A percentile compares a stretch with the other conserved stretches of the same genome.
phyloP scores from a whole-genome alignment of 306 rosid genomes.

The Pyrus betulifolia region DNA sequence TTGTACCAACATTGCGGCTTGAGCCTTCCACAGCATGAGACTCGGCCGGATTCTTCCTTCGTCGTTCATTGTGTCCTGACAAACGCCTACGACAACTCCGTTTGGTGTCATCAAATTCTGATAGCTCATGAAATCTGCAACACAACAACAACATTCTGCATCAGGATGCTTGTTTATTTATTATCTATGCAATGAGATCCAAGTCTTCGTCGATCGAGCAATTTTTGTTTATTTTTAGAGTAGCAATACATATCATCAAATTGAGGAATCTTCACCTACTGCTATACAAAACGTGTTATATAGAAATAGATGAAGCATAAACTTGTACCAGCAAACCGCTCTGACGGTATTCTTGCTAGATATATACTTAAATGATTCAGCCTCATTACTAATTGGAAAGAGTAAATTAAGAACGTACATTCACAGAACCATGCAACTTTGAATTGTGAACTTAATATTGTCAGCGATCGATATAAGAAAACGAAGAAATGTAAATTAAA shows the following conservation, averaged over 20 bases:
- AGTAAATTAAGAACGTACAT: no score
- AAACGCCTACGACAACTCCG: constrained; percentile 68
- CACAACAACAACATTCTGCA: not conserved
- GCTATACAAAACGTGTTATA: not conserved
- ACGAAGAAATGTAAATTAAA: not conserved
- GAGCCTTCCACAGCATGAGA: constrained; percentile 45
- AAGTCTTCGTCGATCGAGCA: no score
- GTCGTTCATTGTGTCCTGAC: constrained; percentile 63
- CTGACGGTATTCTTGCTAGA: not conserved
- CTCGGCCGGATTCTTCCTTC: constrained; percentile 51
- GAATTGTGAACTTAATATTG: not conserved
- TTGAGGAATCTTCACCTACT: not conserved
- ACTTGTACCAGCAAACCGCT: not conserved
- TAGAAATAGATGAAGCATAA: not conserved
- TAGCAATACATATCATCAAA: not conserved
- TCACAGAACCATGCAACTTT: not conserved
- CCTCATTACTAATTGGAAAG: no score
- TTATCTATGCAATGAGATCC: no score
- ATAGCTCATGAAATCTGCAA: constrained; percentile 59
- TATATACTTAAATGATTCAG: not conserved
- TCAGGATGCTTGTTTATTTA: not conserved
- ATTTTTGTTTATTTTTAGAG: not conserved
- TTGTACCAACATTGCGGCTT: constrained; percentile 25
- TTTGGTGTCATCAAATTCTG: constrained; percentile 56
- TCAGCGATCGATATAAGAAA: not conserved